These are phyloP conservation scores for Trametes maxima DNA, from an alignment of 768 basidiomycete species.

Conservation along the genomic window DNA sequence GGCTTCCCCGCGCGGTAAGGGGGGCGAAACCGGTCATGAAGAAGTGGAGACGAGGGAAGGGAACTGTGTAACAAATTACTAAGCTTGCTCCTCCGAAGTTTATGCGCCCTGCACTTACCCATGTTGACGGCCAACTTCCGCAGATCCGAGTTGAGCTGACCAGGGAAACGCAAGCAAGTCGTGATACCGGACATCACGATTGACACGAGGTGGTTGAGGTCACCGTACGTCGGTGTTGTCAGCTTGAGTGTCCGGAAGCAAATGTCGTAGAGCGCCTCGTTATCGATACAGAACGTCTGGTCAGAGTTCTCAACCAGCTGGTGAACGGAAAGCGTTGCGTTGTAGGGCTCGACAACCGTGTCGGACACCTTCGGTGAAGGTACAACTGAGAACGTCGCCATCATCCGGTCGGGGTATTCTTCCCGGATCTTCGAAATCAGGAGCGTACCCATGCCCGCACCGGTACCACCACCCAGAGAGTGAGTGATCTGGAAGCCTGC, in stretches of 20 bases:
- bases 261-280: constrained; percentile 99
- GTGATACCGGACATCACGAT: constrained; percentile 99
- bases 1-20: constrained; percentile 90
- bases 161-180: constrained; percentile 98
- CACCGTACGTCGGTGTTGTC: constrained; percentile 92
- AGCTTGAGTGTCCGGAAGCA: constrained; percentile 98
- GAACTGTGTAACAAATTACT: constrained; percentile 53
- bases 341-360: constrained; percentile 99
- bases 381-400: constrained; percentile 99
- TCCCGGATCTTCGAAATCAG: constrained; percentile 99
- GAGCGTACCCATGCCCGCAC: constrained; percentile 99
- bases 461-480: constrained; percentile 98
- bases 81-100: not conserved
- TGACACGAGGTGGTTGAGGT: constrained; percentile 97
- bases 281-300: constrained; percentile 99
- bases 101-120: constrained; percentile 55
- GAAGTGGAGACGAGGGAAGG: constrained; percentile 99
- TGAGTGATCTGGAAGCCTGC: constrained; percentile 98
- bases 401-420: constrained; percentile 99
- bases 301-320: constrained; percentile 99
- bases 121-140: constrained; percentile 99
- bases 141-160: constrained; percentile 98
- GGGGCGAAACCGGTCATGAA: constrained; percentile 98
- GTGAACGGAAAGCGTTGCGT: constrained; percentile 97
- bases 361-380: constrained; percentile 98